Percentiles rank a stretch among this genome's conserved stretches.
Evolutionary conservation across 495 filamentous ascomycete genomes (phyloP).

Genomic region (Xylaria curta): DNA sequence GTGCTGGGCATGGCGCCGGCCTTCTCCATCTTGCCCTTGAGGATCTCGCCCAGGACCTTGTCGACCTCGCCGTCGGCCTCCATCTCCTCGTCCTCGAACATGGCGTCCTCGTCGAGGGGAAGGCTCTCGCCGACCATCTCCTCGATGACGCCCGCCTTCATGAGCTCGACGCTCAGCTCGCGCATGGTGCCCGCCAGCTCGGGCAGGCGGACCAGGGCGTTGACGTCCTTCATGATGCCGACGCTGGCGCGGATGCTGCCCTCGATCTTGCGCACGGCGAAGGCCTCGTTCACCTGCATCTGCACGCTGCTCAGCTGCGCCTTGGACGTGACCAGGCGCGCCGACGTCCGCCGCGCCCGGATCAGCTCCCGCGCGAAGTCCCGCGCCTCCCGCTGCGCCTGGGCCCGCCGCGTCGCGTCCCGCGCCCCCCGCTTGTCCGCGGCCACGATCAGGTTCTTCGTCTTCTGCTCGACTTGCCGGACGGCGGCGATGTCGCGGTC

Average conservation of each 20-base stretch:
- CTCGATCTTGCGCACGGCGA: constrained; percentile 94
- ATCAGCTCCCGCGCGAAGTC: constrained; percentile 89
- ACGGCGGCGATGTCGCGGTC: constrained; percentile 88
- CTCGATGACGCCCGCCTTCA: constrained; percentile 95
- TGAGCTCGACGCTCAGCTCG: constrained; percentile 84
- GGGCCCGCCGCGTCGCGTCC: constrained; percentile 74
- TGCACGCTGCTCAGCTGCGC: constrained; percentile 92
- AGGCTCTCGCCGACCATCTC: constrained; percentile 92
- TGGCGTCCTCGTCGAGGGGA: constrained; percentile 66
- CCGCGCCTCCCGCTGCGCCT: constrained; percentile 79
- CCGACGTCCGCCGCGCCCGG: constrained; percentile 74
- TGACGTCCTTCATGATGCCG: constrained; percentile 97
- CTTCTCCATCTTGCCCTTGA: constrained; percentile 79
- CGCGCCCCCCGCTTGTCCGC: constrained; percentile 79
- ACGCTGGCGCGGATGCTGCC: constrained; percentile 86
- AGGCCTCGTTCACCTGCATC: constrained; percentile 98
- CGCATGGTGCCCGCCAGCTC: constrained; percentile 90
- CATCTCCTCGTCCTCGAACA: constrained; percentile 80
- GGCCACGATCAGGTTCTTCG: constrained; percentile 80
- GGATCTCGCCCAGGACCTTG: constrained; percentile 86
- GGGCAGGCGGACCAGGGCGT: constrained; percentile 80
- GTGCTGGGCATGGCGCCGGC: constrained; percentile 62
- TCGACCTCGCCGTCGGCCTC: constrained; percentile 92
- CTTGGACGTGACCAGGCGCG: constrained; percentile 79
- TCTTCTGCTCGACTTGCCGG: constrained; percentile 78